phyloP scores from a whole-genome alignment of 192 early-diverging fungal species.

The Funneliformis mosseae region DNA sequence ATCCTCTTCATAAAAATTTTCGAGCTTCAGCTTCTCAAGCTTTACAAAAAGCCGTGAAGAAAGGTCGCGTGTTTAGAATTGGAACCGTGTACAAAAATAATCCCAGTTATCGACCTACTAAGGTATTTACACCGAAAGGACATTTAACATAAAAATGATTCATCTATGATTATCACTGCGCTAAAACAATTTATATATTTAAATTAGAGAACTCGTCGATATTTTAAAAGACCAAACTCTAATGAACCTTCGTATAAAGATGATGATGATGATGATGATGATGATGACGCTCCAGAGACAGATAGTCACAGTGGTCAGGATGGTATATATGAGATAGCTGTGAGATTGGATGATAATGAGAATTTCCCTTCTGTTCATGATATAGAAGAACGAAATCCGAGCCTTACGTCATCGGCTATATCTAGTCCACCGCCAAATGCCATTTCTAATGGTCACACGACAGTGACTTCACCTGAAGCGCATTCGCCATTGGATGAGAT shows the following conservation, averaged over 20 bases:
- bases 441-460: constrained; percentile 2
- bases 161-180: not conserved
- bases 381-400: constrained; percentile 8
- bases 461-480: not conserved
- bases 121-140: constrained; percentile 32
- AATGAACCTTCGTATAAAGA: not conserved
- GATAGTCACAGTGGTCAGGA: not conserved
- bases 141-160: not conserved
- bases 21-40: constrained; percentile 50
- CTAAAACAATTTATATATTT: not conserved
- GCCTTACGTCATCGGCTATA: not conserved
- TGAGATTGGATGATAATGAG: not conserved
- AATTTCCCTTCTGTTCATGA: not conserved
- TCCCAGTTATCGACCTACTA: constrained; percentile 46
- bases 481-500: not conserved
- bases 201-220: not conserved
- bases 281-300: not conserved
- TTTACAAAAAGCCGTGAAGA: constrained; percentile 53
- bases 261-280: not conserved
- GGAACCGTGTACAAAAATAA: constrained; percentile 51
- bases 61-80: constrained; percentile 48
- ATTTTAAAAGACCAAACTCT: not conserved
- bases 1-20: constrained; percentile 49
- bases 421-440: not conserved
- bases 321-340: constrained; percentile 6